phyloP scores from a whole-genome alignment of 768 basidiomycete species.

The Leccinum aurantiacum region DNA sequence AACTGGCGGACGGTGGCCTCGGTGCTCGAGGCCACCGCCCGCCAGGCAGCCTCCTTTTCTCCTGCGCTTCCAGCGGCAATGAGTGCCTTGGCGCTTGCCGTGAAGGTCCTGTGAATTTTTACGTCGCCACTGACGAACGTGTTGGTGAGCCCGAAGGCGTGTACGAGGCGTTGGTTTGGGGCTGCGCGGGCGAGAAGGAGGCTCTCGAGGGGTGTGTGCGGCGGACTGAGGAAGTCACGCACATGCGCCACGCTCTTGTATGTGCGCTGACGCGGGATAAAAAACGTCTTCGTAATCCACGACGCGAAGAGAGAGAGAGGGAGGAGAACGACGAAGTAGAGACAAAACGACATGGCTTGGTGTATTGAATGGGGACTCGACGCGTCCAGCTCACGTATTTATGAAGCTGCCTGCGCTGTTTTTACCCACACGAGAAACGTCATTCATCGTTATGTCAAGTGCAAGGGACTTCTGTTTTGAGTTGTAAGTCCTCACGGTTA shows the following conservation, averaged over 20 bases:
- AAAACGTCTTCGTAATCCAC: neutral
- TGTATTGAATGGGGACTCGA: neutral
- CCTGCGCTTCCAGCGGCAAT: conserved; percentile 6
- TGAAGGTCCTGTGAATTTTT: conserved; percentile 29
- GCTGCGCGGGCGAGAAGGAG: conserved; percentile 21
- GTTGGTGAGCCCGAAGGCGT: conserved; percentile 38
- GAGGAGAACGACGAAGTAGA: neutral
- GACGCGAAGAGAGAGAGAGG: neutral
- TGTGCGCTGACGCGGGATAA: conserved; percentile 5
- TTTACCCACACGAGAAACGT: neutral
- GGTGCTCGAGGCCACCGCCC: conserved; percentile 9
- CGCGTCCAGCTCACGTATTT: conserved; percentile 8
- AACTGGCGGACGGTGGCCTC: conserved; percentile 19
- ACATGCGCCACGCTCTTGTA: conserved; percentile 11
- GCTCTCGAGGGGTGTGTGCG: conserved; percentile 1
- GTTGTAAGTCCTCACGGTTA: neutral
- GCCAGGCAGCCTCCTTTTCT: conserved; percentile 15
- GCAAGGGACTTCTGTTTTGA: neutral
- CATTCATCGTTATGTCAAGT: neutral
- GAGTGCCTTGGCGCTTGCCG: conserved; percentile 21
- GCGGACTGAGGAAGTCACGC: conserved; percentile 17
- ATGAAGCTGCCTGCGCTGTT: neutral
- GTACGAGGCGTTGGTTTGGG: conserved; percentile 26
- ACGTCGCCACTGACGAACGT: conserved; percentile 50
- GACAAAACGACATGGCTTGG: conserved; percentile 4